Evolutionary conservation across 495 filamentous ascomycete species (phyloP), one percentile per base, ranked within the genome.

Genomic region (Annulohypoxylon stygium): DNA sequence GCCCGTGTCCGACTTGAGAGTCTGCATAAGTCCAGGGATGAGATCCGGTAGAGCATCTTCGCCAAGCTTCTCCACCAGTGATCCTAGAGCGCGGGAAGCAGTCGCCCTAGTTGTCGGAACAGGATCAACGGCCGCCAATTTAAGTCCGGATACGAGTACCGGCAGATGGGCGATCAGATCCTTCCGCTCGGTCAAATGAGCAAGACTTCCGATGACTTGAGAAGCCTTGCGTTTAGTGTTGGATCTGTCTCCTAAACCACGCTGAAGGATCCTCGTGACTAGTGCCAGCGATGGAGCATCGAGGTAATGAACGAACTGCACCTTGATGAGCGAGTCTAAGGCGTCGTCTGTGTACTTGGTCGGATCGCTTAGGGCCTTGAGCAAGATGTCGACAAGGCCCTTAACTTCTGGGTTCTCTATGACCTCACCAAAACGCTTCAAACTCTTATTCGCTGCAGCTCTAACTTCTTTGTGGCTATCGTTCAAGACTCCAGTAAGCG

Each of bases 381-480:
- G 89, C 7, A 99, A 86, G 43, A 98, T 92, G 69, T 90, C 89
- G 62, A 98, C 96, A 34, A 97, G 83, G 68, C 90, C 86, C 86
- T 97, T 97, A 73, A 99, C 92, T 79, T 99, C 96, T 10, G 96
- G 96, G 79, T 98, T 98, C 82, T 89, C 96, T 81, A 99, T 98
- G 67, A 99, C 97, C 71, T 99, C 96, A 55, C 96, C 96, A 81
- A 99, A 99, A 20, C 96, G 91, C 83, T 99, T 95, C 78, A 99
- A 87, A 82, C 93, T 97, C 74, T 95, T 90, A 79, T 99, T 99
- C 4, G 97, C 96, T 9, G 95, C 93, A 25, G 87, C 83, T 65
- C 96, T 88, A 11, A 99, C 96, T 76, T 99, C 96, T 81, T 98
- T 99, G 81, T 99, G 96, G 60, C 93, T 97, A 82, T 98, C 96